Percentiles rank a stretch among this genome's conserved stretches.
phyloP scores from a whole-genome alignment of 192 early-diverging fungal genomes.

The Paraglomus brasilianum region DNA sequence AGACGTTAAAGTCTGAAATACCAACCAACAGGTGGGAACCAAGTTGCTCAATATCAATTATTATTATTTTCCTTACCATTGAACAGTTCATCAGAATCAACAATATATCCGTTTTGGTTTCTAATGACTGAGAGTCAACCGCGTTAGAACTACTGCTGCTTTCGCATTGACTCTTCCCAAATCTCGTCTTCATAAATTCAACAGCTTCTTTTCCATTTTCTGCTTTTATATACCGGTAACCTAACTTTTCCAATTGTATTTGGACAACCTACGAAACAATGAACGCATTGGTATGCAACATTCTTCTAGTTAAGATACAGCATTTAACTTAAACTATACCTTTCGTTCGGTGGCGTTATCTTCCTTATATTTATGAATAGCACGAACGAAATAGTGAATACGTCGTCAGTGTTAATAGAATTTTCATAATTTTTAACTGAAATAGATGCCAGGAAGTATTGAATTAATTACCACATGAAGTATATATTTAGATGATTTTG shows the following conservation, averaged over 20 bases:
- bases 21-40: too few relatives aligned
- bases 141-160: too few relatives aligned
- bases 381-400: neutral
- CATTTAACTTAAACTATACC: conserved; percentile 22
- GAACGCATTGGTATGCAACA: neutral
- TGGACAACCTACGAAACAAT: conserved; percentile 44
- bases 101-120: conserved; percentile 4
- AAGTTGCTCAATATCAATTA: too few relatives aligned
- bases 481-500: too few relatives aligned
- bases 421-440: conserved; percentile 56
- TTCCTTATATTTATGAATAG: conserved; percentile 28
- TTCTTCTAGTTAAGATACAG: too few relatives aligned
- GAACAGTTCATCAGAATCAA: conserved; percentile 57
- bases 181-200: conserved; percentile 18
- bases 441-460: conserved; percentile 45
- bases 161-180: neutral
- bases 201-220: conserved; percentile 59
- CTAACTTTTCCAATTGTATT: conserved; percentile 53
- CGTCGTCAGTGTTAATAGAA: conserved; percentile 26
- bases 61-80: conserved; percentile 46
- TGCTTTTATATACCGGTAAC: conserved; percentile 48
- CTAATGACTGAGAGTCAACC: neutral
- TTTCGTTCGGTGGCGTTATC: conserved; percentile 58
- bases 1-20: too few relatives aligned
- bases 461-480: neutral